Conservation (phyloP, 495 filamentous ascomycete genomes). For the Aspergillus kassunensis region DNA sequence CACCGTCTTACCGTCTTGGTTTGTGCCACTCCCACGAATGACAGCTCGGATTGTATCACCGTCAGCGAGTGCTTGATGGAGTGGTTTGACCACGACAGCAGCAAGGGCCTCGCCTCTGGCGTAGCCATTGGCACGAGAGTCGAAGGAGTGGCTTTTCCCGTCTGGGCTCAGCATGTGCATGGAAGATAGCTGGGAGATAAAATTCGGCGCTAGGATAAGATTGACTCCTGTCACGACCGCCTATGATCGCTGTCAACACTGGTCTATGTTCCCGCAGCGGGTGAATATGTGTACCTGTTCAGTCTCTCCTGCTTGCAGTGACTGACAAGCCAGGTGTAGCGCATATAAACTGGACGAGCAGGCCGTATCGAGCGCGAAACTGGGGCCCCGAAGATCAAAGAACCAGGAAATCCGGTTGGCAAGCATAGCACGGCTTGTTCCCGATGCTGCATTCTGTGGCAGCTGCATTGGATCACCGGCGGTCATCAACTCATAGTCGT, state of each 20-base stretch:
- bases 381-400: slow-evolving; percentile 15
- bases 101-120: slow-evolving; percentile 32
- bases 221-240: slow-evolving; percentile 17
- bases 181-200: slow-evolving; percentile 22
- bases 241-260: neutral
- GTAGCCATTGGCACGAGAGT: slow-evolving; percentile 32
- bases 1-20: slow-evolving; percentile 42
- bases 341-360: slow-evolving; percentile 40
- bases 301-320: slow-evolving; percentile 1
- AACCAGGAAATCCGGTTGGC: neutral
- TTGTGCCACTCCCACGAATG: slow-evolving; percentile 37
- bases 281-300: too few relatives aligned
- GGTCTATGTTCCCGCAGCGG: too few relatives aligned
- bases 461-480: slow-evolving; percentile 12
- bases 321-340: slow-evolving; percentile 36
- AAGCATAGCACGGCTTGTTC: neutral
- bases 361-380: slow-evolving; percentile 37
- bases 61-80: slow-evolving; percentile 30
- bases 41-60: slow-evolving; percentile 40
- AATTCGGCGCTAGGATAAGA: slow-evolving; percentile 28
- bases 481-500: slow-evolving; percentile 16
- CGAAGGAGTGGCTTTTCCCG: slow-evolving; percentile 33
- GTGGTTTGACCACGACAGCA: slow-evolving; percentile 35
- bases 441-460: neutral
- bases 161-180: slow-evolving; percentile 31